Conservation (phyloP, 257 asterid genomes). For the Fraxinus quadrangulata region DNA sequence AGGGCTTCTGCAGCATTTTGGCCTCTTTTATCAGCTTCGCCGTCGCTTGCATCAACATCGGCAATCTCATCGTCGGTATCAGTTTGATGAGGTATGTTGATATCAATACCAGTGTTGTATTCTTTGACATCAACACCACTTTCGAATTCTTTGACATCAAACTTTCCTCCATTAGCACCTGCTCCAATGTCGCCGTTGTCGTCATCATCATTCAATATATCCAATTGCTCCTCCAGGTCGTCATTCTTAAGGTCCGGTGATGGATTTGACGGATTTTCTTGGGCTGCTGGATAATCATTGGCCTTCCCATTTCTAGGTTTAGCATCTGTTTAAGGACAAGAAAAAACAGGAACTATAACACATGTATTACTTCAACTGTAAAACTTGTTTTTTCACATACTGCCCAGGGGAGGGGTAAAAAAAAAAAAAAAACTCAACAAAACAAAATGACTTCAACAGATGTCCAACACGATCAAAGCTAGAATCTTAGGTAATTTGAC, state of each 20-base stretch:
- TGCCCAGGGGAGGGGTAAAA: not conserved
- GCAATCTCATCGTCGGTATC: slow-evolving; percentile 90
- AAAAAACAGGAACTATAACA: not conserved
- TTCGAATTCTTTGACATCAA: slow-evolving; percentile 33
- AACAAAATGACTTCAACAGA: slow-evolving; percentile 13
- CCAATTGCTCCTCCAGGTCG: slow-evolving; percentile 70
- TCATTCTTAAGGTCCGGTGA: slow-evolving; percentile 62
- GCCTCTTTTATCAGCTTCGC: slow-evolving; percentile 59
- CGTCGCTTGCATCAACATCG: slow-evolving; percentile 82
- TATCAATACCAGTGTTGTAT: slow-evolving; percentile 68
- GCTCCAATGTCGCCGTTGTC: slow-evolving; percentile 44
- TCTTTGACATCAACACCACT: slow-evolving; percentile 53
- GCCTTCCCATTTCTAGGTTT: slow-evolving; percentile 60
- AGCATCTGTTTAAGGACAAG: slow-evolving; percentile 48
- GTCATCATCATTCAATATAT: slow-evolving; percentile 73
- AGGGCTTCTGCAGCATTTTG: slow-evolving; percentile 91
- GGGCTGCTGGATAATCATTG: slow-evolving; percentile 45
- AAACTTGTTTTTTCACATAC: not conserved
- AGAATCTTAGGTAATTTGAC: too few species aligned
- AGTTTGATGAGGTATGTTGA: slow-evolving; percentile 69
- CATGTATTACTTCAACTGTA: slow-evolving; percentile 6
- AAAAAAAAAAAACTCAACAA: not conserved
- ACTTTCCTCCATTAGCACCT: slow-evolving; percentile 37
- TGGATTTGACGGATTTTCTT: slow-evolving; percentile 47
- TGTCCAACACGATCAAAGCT: not conserved